A percentile compares a stretch with the other conserved stretches of the same genome.
Conservation (phyloP, 306 rosid genomes). For the Vachellia pachyceras region DNA sequence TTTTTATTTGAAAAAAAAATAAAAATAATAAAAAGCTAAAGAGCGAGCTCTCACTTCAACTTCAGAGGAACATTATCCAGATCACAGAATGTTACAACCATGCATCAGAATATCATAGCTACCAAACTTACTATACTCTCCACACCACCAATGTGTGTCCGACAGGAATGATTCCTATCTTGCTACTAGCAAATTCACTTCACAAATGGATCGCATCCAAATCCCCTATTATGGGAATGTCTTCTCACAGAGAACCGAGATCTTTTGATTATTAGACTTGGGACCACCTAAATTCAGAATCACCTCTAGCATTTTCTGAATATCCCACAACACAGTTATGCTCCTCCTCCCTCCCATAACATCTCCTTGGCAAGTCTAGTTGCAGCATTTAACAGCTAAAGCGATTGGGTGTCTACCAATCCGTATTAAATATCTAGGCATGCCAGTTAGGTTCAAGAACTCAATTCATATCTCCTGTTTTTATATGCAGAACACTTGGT, state of each 20-base stretch:
- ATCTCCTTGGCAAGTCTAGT: too few species aligned
- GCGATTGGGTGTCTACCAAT: conserved; percentile 14
- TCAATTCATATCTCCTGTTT: conserved; percentile 16
- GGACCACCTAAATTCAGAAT: not conserved
- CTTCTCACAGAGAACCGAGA: not conserved
- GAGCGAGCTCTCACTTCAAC: not conserved
- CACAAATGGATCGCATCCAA: not conserved
- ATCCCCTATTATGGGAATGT: not conserved
- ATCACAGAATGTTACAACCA: not conserved
- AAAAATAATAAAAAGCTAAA: not conserved
- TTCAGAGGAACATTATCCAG: not conserved
- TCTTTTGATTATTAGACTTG: not conserved
- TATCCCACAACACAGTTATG: not conserved
- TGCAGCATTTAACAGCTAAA: not conserved
- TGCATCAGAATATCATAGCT: not conserved
- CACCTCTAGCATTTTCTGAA: not conserved
- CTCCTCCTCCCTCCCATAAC: too few species aligned
- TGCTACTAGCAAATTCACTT: not conserved
- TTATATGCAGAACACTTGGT: not conserved
- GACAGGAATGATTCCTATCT: not conserved
- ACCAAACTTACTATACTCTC: not conserved
- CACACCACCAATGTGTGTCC: not conserved
- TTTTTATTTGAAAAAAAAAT: too few species aligned
- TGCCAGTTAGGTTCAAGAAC: conserved; percentile 14
- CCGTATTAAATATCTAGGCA: conserved; percentile 6